These are phyloP conservation scores for Collybiopsis confluens DNA, from an alignment of 768 basidiomycete species.

Conservation along the genomic window DNA sequence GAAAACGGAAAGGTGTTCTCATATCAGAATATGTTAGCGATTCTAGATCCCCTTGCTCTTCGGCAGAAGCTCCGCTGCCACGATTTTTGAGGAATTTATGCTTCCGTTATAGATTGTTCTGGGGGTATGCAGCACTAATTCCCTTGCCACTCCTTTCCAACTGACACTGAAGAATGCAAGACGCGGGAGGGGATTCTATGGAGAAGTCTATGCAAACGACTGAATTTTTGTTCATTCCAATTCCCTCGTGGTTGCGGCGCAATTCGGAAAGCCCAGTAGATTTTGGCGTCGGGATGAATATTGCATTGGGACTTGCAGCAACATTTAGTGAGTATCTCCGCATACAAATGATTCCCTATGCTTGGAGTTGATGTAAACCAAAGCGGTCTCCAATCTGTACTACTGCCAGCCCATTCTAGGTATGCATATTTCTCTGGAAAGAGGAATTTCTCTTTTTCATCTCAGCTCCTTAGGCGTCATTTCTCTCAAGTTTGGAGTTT, in stretches of 20 bases:
- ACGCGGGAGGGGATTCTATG: too few relatives aligned
- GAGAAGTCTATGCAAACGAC: too few relatives aligned
- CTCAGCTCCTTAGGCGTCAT: background rate
- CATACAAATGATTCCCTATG: background rate
- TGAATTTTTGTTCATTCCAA: slow-evolving; percentile 65
- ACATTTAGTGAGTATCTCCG: slow-evolving; percentile 42
- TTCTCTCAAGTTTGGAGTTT: slow-evolving; percentile 38
- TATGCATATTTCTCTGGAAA: too few relatives aligned
- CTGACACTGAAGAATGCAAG: too few relatives aligned
- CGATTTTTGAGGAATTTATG: too few relatives aligned
- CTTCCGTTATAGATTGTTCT: too few relatives aligned
- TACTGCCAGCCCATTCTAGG: slow-evolving; percentile 81
- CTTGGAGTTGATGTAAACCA: background rate
- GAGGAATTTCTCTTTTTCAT: slow-evolving; percentile 13
- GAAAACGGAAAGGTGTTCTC: too few relatives aligned
- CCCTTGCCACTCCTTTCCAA: too few relatives aligned
- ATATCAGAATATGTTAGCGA: too few relatives aligned
- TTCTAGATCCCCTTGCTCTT: too few relatives aligned
- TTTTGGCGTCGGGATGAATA: slow-evolving; percentile 50
- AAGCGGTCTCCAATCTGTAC: slow-evolving; percentile 71
- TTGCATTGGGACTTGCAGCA: slow-evolving; percentile 59
- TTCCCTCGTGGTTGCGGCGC: slow-evolving; percentile 53
- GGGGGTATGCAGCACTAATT: too few relatives aligned
- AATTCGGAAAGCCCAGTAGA: slow-evolving; percentile 42
- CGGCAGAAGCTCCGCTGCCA: too few relatives aligned